Evolutionary conservation across 192 early-diverging fungal genomes (phyloP), one percentile per base, ranked within the genome.

Genomic region (Gamsiella multidivaricata): DNA sequence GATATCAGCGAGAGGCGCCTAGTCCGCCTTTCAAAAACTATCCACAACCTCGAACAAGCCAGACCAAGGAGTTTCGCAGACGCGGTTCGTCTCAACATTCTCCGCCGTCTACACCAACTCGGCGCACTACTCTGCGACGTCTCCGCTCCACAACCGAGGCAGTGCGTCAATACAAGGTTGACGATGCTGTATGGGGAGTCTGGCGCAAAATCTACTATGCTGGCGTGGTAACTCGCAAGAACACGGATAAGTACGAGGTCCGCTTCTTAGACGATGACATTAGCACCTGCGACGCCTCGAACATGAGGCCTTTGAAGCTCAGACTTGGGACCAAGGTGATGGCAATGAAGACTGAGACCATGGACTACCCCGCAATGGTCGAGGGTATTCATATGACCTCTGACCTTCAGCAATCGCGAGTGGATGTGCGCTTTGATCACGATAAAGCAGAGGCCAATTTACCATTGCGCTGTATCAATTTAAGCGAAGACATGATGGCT

Each of bases 281-380:
- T 18, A 4, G 34, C 2, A 7, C 17, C 14, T 61, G 63, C 49
- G 61, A 69, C 3, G 46, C 32, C 1, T 7, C 25, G 5, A 23
- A 78, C 0, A 69, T 78, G 74, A 58, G 74, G 22, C 74, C 74
- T 1, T 47, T 78, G 10, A 68, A 52, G 46, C 45, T 78, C n/a
- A 68, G 61, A 20, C 60, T 78, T 14, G 74, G 74, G 18, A 22
- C 61, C 0, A 37, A 68, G 14, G 74, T 78, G 2, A 28, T 69
- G 34, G 74, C 66, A 3, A n/a, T 22, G 11, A 78, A 63, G 59
- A 57, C 59, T 3, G 74, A 62, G 18, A 11, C 7, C 10, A 42
- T 10, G 31, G 51, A 62, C 23, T 51, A 53, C n/a, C 5, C 33
- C 7, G 74, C 74, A 1, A 51, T 34, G 8, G 46, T 78, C 0